phyloP scores from a whole-genome alignment of 2,329 filamentous ascomycete species.

The Mycosphaerelloides madeirae region DNA sequence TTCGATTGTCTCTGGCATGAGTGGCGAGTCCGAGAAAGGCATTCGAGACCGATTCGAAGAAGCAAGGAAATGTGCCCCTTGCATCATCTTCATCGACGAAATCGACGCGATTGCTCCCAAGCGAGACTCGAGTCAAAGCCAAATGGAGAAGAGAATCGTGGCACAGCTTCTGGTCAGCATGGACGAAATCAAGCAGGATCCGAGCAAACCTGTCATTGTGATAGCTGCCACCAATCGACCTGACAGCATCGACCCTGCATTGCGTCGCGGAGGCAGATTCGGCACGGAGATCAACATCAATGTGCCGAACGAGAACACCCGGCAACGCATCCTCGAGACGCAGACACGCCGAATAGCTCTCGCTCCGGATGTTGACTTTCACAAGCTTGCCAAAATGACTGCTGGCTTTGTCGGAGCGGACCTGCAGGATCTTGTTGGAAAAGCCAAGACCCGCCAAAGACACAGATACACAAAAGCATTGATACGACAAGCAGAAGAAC shows the following conservation, averaged over 20 bases:
- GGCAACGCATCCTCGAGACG: conserved; percentile 72
- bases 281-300: conserved; percentile 81
- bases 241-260: conserved; percentile 75
- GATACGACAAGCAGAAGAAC: conserved; percentile 28
- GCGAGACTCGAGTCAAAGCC: conserved; percentile 73
- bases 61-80: conserved; percentile 78
- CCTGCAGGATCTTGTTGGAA: conserved; percentile 65
- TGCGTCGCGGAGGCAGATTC: conserved; percentile 71
- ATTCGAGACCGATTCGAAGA: conserved; percentile 82
- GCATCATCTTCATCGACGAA: conserved; percentile 85
- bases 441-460: conserved; percentile 61
- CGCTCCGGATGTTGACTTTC: conserved; percentile 67
- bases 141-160: conserved; percentile 86
- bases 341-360: conserved; percentile 64
- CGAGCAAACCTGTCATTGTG: conserved; percentile 70
- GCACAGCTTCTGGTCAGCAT: conserved; percentile 80
- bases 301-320: conserved; percentile 73
- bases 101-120: conserved; percentile 89
- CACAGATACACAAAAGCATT: conserved; percentile 55
- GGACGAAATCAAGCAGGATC: conserved; percentile 68
- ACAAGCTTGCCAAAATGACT: conserved; percentile 71
- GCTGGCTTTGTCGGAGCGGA: conserved; percentile 93
- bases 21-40: conserved; percentile 82
- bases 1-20: conserved; percentile 79
- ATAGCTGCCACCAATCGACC: conserved; percentile 87